Evolutionary conservation across 2,329 filamentous ascomycete genomes (phyloP).

Genomic region (Botrytis elliptica): DNA sequence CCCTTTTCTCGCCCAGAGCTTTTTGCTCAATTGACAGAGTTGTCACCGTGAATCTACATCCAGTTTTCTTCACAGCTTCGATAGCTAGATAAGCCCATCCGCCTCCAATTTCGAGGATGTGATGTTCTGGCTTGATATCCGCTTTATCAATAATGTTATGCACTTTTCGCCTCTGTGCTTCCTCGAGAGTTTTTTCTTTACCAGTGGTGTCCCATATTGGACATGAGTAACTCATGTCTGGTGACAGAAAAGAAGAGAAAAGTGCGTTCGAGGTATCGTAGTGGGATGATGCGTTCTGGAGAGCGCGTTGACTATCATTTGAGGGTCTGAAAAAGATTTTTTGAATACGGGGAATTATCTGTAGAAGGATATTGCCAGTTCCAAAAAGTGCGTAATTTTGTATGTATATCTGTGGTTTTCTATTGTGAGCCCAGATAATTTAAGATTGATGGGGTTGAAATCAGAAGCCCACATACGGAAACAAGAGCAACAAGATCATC

Average conservation of each 20-base stretch:
- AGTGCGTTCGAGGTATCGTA: constrained; percentile 73
- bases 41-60: constrained; percentile 65
- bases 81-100: constrained; percentile 73
- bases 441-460: not conserved
- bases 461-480: not conserved
- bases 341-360: constrained; percentile 14
- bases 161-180: constrained; percentile 65
- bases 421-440: not conserved
- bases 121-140: constrained; percentile 58
- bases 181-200: constrained; percentile 53
- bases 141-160: constrained; percentile 62
- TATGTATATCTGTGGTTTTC: constrained; percentile 6
- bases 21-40: constrained; percentile 69
- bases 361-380: not conserved
- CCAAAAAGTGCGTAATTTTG: constrained; percentile 8
- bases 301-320: constrained; percentile 54
- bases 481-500: constrained; percentile 51
- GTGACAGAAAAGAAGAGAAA: constrained; percentile 67
- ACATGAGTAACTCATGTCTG: constrained; percentile 71
- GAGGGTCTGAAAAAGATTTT: constrained; percentile 40
- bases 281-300: constrained; percentile 65
- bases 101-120: constrained; percentile 69
- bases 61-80: constrained; percentile 60
- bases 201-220: constrained; percentile 53
- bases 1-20: constrained; percentile 59